Conservation (phyloP, 2,329 filamentous ascomycete genomes). For the Colletotrichum lentis region DNA sequence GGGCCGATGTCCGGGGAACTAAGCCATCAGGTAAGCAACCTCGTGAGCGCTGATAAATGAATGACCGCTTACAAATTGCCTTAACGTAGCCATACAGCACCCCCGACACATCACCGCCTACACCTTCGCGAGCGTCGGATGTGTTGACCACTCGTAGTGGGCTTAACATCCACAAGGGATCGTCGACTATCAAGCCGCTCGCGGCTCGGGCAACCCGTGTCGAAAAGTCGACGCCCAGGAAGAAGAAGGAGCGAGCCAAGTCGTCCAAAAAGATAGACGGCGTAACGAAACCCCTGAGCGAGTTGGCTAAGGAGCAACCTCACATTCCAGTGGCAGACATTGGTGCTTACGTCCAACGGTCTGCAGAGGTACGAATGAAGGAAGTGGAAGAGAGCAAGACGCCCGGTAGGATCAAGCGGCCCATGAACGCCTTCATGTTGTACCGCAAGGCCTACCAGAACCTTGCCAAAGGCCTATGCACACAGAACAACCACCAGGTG, state of each 20-base stretch:
- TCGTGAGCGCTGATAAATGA: neutral
- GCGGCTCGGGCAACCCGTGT: constrained; percentile 45
- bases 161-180: constrained; percentile 43
- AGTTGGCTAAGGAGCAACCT: constrained; percentile 70
- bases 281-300: constrained; percentile 73
- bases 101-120: constrained; percentile 61
- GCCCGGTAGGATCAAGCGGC: constrained; percentile 81
- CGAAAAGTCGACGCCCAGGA: constrained; percentile 48
- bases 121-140: constrained; percentile 50
- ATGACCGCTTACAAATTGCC: constrained; percentile 27
- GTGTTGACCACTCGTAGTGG: constrained; percentile 52
- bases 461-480: constrained; percentile 80
- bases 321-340: constrained; percentile 78
- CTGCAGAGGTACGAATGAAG: constrained; percentile 68
- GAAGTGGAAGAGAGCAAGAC: constrained; percentile 76
- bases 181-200: constrained; percentile 41
- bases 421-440: constrained; percentile 98
- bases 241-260: constrained; percentile 53
- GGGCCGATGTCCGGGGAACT: constrained; percentile 32
- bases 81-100: constrained; percentile 55
- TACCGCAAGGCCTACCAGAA: constrained; percentile 94
- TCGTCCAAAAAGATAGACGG: constrained; percentile 58
- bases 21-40: constrained; percentile 33
- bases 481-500: constrained; percentile 91
- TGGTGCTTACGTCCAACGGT: constrained; percentile 77